phyloP scores from a whole-genome alignment of 1,284 basidiomycete species.

The Ceratobasidium sp. region DNA sequence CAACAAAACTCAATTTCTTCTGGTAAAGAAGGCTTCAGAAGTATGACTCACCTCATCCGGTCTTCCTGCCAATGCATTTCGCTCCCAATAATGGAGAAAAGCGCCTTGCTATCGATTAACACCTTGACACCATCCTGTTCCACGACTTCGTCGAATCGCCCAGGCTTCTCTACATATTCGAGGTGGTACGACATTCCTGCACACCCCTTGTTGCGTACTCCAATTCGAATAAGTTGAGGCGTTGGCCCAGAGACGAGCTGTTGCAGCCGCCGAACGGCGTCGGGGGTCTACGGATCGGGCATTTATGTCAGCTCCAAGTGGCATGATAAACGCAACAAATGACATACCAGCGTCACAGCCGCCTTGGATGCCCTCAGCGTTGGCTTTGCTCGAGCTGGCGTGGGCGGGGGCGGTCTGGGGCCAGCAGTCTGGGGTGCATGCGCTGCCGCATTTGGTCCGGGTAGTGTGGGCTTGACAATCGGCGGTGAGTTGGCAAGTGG shows the following conservation, averaged over 20 bases:
- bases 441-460: constrained; percentile 5
- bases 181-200: constrained; percentile 97
- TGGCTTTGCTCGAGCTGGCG: constrained; percentile 69
- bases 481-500: constrained; percentile 42
- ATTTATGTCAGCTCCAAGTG: constrained; percentile 33
- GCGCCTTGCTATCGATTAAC: constrained; percentile 94
- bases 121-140: constrained; percentile 94
- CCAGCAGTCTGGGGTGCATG: constrained; percentile 74
- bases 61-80: constrained; percentile 99
- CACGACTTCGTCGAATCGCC: constrained; percentile 97
- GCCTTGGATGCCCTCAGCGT: constrained; percentile 81
- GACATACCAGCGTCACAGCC: constrained; percentile 81
- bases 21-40: not conserved
- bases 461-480: constrained; percentile 32
- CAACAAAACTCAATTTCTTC: not conserved
- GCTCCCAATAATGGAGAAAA: constrained; percentile 98
- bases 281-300: constrained; percentile 70
- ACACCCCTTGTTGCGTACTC: constrained; percentile 98
- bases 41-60: constrained; percentile 71
- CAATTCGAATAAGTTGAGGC: constrained; percentile 94
- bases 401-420: constrained; percentile 73
- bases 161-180: constrained; percentile 92
- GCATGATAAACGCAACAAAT: constrained; percentile 9
- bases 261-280: constrained; percentile 78
- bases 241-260: constrained; percentile 78